Conservation (phyloP, 768 basidiomycete species). For the Lyophyllum atratum region DNA sequence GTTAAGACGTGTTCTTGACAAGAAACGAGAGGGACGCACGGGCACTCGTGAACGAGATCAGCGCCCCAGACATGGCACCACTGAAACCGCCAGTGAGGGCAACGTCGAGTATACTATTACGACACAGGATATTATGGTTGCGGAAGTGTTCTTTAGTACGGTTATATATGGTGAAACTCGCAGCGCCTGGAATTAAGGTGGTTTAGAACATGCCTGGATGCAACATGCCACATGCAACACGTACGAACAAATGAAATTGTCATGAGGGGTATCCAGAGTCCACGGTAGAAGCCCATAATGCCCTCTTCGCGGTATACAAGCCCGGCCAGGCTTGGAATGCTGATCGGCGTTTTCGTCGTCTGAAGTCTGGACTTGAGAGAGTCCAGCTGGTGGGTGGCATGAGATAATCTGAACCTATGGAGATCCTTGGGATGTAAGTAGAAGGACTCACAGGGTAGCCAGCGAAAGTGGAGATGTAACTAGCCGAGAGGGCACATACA, state of each 20-base stretch:
- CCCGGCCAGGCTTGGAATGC: slow-evolving; percentile 70
- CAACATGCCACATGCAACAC: slow-evolving; percentile 34
- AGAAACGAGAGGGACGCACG: slow-evolving; percentile 54
- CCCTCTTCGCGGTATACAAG: slow-evolving; percentile 84
- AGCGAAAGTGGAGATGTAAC: slow-evolving; percentile 89
- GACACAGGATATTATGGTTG: slow-evolving; percentile 57
- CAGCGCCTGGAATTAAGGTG: slow-evolving; percentile 58
- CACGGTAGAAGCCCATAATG: slow-evolving; percentile 88
- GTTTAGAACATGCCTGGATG: slow-evolving; percentile 5
- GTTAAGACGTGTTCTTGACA: slow-evolving; percentile 3
- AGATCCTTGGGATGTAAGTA: neutral
- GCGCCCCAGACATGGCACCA: slow-evolving; percentile 85
- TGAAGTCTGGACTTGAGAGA: slow-evolving; percentile 93
- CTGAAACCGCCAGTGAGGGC: slow-evolving; percentile 79
- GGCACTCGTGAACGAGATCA: slow-evolving; percentile 87
- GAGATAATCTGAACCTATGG: slow-evolving; percentile 1
- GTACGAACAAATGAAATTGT: slow-evolving; percentile 95
- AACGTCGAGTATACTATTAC: slow-evolving; percentile 64
- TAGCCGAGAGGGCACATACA: slow-evolving; percentile 88
- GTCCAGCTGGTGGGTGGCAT: slow-evolving; percentile 61
- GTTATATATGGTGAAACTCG: slow-evolving; percentile 90
- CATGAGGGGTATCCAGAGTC: slow-evolving; percentile 88
- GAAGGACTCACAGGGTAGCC: slow-evolving; percentile 74
- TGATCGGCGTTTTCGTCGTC: slow-evolving; percentile 74
- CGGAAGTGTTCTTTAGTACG: slow-evolving; percentile 76